A percentile compares a stretch with the other conserved stretches of the same genome.
Conservation (phyloP, 2,329 filamentous ascomycete species). For the Pestalotiopsis sp. region DNA sequence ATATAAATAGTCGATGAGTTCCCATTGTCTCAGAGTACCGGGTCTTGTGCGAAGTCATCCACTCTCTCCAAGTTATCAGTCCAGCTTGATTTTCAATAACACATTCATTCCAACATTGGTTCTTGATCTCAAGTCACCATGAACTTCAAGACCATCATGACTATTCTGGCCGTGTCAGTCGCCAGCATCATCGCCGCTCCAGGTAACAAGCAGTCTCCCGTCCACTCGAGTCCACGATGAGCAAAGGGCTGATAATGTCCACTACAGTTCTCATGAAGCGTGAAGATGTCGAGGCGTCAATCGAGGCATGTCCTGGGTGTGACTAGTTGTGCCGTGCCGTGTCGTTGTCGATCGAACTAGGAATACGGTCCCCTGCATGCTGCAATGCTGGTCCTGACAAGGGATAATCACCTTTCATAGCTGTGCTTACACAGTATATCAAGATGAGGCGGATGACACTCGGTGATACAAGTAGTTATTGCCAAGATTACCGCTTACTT, state of each 20-base stretch:
- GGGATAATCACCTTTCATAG: background rate
- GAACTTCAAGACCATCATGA: conserved; percentile 10
- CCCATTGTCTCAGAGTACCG: too few relatives aligned
- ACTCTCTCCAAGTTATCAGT: background rate
- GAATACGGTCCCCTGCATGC: background rate
- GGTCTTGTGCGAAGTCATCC: too few relatives aligned
- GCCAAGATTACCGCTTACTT: too few relatives aligned
- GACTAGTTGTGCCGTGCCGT: too few relatives aligned
- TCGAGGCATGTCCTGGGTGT: too few relatives aligned
- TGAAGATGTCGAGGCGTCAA: background rate
- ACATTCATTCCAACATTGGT: background rate
- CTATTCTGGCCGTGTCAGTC: background rate
- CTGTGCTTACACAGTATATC: too few relatives aligned
- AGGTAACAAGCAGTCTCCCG: background rate
- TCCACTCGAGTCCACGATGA: background rate
- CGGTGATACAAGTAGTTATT: too few relatives aligned
- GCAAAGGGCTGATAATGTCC: background rate
- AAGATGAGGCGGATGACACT: too few relatives aligned
- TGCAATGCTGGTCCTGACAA: background rate
- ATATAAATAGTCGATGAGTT: too few relatives aligned
- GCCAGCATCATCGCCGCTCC: conserved; percentile 1
- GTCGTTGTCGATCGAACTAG: too few relatives aligned
- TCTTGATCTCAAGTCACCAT: background rate
- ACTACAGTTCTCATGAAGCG: background rate
- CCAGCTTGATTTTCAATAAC: background rate